Base-by-base conservation (phyloP, 306 rosid species). In the Parietaria judaica region DNA sequence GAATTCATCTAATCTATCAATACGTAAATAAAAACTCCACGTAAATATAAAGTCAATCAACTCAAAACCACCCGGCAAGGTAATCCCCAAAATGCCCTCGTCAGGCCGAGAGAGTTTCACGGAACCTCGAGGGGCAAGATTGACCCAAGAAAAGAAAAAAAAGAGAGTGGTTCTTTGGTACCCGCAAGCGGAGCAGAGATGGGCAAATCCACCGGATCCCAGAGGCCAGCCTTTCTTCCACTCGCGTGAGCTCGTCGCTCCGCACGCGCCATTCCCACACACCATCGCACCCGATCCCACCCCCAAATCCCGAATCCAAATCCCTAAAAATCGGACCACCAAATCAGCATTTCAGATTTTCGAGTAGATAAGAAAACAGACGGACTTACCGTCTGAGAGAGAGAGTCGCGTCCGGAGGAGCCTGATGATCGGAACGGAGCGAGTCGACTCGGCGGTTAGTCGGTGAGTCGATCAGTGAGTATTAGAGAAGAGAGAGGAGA, bases 221-320 rank as follows among this genome's bases (percentile, higher is more conserved):
- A 88, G 62, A 66, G 81, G 76, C 99, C 99, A 92, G 23, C 99
- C 99, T 67, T 66, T 84, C 80, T 79, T 88, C 94, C 96, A 86
- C 48, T 88, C 86, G 55, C 66, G 83, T 5, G 73, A 17, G 35
- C 61, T 51, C 47, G 60, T 58, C 61, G 80, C 57, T 53, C 66
- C 73, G 65, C 94, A 88, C 63, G 72, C 75, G 48, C 54, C 84
- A 71, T 82, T 86, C 56, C 69, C 81, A 78, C 96, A 73, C 58
- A 79, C 88, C 98, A 92, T 92, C 9, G 66, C 74, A 63, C 81
- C 69, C 66, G 78, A 79, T 76, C 81, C 50, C 37, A 75, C 13
- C 23, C 51, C 64, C 14, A 81, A 65, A 70, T 49, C 15, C 14
- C 82, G 65, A 70, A 77, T 78, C 53, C 78, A 73, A 78, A 76